phyloP scores from a whole-genome alignment of 148 eudicot genomes.

The Hydrangea macrophylla region DNA sequence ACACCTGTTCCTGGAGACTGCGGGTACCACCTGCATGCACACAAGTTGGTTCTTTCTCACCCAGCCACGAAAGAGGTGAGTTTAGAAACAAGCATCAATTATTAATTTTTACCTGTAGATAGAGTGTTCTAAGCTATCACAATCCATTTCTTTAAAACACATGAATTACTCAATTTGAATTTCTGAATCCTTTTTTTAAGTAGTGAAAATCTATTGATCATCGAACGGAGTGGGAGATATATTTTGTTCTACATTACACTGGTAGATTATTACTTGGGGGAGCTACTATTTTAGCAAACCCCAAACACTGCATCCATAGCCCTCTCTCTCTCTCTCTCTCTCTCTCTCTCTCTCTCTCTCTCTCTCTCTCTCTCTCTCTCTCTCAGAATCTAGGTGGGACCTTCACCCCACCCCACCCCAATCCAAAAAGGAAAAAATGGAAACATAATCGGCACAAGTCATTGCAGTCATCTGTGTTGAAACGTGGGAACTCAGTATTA shows the following conservation, averaged over 20 bases:
- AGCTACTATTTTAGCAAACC: too few species aligned
- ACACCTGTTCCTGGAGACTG: constrained; percentile 97
- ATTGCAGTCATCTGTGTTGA: too few species aligned
- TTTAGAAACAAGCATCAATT: neutral
- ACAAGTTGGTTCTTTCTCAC: constrained; percentile 55
- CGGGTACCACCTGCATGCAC: constrained; percentile 95
- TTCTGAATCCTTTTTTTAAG: neutral
- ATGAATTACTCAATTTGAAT: neutral
- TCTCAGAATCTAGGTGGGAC: neutral
- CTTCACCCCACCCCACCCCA: neutral
- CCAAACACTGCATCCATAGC: too few species aligned
- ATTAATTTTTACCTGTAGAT: neutral
- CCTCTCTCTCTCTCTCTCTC: too few species aligned
- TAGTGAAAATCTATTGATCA: neutral
- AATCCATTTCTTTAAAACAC: too few species aligned
- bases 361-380: too few species aligned
- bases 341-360: too few species aligned
- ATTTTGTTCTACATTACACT: neutral
- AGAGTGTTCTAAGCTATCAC: neutral
- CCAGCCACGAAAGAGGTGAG: constrained; percentile 76
- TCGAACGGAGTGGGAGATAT: neutral
- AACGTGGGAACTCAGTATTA: neutral
- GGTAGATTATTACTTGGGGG: too few species aligned
- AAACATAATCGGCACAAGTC: too few species aligned
- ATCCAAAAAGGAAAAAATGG: neutral